Evolutionary conservation across 1,139 yeast genomes (phyloP), one percentile per base, ranked within the genome.

Genomic region (Geotrichum candidum): DNA sequence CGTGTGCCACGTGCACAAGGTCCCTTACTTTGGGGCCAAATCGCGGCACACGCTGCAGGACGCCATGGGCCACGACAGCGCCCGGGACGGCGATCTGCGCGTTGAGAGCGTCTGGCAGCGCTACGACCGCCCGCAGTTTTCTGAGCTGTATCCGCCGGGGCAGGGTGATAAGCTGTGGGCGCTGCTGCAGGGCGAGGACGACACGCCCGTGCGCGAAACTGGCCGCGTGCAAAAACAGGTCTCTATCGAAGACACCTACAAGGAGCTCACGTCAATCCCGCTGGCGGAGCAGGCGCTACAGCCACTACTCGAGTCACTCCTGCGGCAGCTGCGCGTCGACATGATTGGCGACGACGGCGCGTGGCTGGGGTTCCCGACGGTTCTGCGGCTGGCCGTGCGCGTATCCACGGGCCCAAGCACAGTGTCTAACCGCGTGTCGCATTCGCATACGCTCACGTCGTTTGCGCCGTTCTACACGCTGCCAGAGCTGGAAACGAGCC

Each of bases 231-330:
- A 76, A 3, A 65, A 63, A 2, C 74, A 73, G 53, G 66, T 75
- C 18, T 71, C 77, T 4, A 69, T 74, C 18, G 78, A 75, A 64
- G 77, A 75, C 57, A 67, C 78, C 1, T 74, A 66, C 58, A 54
- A 56, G 27, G 59, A 61, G 31, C 63, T 63, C 45, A 60, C 59
- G 4, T 55, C 63, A 2, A 22, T 59, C 11, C 64, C 59, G 11
- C 65, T 62, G 3, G 67, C 69, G 18, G 59, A 53, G 1, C 53
- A 51, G 10, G 69, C 67, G 15, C 31, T 74, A 29, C 53, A 58
- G 23, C 61, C 64, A 15, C 64, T 73, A 7, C 61, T 65, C 3
- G 60, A 54, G n/a, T 66, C 70, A 2, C 68, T 73, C 2, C 56
- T 72, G 9, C 51, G 54, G 5, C 75, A 73, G 57, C 62, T 68